Base-by-base conservation (phyloP, 2,329 filamentous ascomycete genomes). In the Pseudogymnoascus sp. region DNA sequence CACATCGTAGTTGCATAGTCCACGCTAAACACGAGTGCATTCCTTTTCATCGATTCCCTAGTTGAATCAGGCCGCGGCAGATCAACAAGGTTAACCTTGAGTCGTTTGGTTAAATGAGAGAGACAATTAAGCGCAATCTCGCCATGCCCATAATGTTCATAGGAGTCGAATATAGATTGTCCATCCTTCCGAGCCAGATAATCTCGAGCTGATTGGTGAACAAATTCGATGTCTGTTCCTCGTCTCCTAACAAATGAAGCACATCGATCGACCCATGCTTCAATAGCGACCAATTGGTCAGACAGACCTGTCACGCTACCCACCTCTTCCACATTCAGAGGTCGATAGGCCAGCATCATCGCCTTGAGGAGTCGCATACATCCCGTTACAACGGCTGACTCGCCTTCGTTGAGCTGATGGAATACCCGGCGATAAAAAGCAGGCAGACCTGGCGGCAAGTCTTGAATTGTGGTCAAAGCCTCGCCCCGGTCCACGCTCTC, bases 181-280 rank as follows among this genome's bases (percentile, higher is more conserved):
- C 64, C 66, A 50, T 66, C 40, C 37, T 62, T 63, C 14, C 64
- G 64, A 34, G 67, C 64, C 34, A 73, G 59, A 59, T 68, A 72
- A 40, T 73, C 70, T 66, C 69, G 66, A 63, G 68, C 67, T 18
- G 71, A 72, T 62, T 72, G 67, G 63, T 73, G 70, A 64, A 72
- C 65, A 62, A 72, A 73, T 31, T 71, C 67, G 42, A 73, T 67
- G 8, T 53, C 59, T 59, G 61, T 63, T 59, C 38, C 67, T 56
- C 64, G 67, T 38, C 66, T 64, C 21, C 62, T 65, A 16, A 73
- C 28, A 59, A 73, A 69, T 59, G 71, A 72, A 62, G 69, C 66
- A 66, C 69, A 72, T 56, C 44, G 46, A 67, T 66, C 59, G 60
- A 69, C 60, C 38, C 66, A 38, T 10, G 46, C 60, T 53, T 63